Conservation (phyloP, 495 filamentous ascomycete species). For the Aspergillus saccharolyticus region DNA sequence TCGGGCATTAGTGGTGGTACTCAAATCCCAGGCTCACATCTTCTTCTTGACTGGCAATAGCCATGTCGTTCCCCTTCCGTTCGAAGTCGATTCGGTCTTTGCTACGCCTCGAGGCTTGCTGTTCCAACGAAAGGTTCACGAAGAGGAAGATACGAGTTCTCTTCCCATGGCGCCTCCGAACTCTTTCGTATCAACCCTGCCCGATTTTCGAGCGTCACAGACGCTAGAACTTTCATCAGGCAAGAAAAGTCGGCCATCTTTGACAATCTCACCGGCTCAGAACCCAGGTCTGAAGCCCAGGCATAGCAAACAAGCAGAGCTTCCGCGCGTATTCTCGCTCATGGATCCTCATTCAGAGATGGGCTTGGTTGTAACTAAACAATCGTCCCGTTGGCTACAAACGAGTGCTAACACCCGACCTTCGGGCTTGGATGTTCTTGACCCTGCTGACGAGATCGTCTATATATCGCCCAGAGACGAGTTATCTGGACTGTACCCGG, state of each 20-base stretch:
- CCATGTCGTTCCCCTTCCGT: slow-evolving; percentile 88
- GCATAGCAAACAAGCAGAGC: slow-evolving; percentile 46
- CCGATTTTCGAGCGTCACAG: slow-evolving; percentile 42
- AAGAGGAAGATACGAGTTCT: slow-evolving; percentile 24
- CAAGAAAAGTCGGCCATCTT: slow-evolving; percentile 34
- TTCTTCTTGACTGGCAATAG: slow-evolving; percentile 85
- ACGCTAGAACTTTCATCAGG: slow-evolving; percentile 40
- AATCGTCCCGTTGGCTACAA: slow-evolving; percentile 32
- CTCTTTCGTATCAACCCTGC: slow-evolving; percentile 69
- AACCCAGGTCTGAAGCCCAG: slow-evolving; percentile 24
- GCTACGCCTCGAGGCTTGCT: slow-evolving; percentile 76
- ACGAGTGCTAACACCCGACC: slow-evolving; percentile 27
- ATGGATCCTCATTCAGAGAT: slow-evolving; percentile 84
- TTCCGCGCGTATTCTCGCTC: slow-evolving; percentile 77
- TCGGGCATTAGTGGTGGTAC: slow-evolving; percentile 79
- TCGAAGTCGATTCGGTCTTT: slow-evolving; percentile 85
- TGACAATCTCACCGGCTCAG: slow-evolving; percentile 24
- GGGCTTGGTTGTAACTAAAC: slow-evolving; percentile 68
- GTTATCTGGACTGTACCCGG: slow-evolving; percentile 25
- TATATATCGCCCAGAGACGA: slow-evolving; percentile 65
- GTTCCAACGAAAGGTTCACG: slow-evolving; percentile 66
- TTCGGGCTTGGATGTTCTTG: slow-evolving; percentile 49
- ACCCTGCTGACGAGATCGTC: slow-evolving; percentile 70
- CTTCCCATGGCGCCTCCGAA: slow-evolving; percentile 58
- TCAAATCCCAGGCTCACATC: slow-evolving; percentile 89